phyloP scores from a whole-genome alignment of 2,329 filamentous ascomycete species.

The Lachnellula willkommii region DNA sequence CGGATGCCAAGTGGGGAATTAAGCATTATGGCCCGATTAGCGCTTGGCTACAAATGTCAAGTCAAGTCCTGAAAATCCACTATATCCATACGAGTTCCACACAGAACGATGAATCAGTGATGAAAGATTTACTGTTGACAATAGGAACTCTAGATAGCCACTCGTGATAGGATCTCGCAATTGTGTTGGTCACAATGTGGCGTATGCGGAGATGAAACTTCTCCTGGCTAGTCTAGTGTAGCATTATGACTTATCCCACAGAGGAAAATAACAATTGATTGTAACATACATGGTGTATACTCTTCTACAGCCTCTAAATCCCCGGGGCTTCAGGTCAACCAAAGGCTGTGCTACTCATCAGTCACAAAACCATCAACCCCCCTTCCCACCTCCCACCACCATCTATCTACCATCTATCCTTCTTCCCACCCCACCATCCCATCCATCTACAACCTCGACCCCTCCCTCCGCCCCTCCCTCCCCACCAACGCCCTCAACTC shows the following conservation, averaged over 20 bases:
- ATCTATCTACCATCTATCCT: too few relatives aligned
- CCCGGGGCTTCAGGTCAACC: too few relatives aligned
- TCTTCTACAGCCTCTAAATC: too few relatives aligned
- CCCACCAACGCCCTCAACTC: slow-evolving; percentile 31
- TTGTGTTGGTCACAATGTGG: background rate
- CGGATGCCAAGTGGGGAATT: background rate
- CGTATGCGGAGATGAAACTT: background rate
- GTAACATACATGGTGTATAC: too few relatives aligned
- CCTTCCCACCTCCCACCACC: too few relatives aligned
- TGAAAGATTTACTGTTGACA: background rate
- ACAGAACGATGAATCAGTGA: background rate
- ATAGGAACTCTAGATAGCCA: background rate
- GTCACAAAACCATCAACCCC: too few relatives aligned
- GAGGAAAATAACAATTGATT: too few relatives aligned
- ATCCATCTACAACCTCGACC: slow-evolving; percentile 3
- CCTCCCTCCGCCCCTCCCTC: slow-evolving; percentile 13
- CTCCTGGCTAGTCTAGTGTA: background rate
- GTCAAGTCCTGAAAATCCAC: background rate
- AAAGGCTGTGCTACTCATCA: too few relatives aligned
- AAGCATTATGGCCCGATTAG: too few relatives aligned
- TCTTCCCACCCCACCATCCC: background rate
- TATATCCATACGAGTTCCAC: background rate
- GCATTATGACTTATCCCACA: background rate
- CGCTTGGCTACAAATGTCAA: too few relatives aligned
- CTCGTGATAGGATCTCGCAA: background rate